Evolutionary conservation across 306 rosid genomes (phyloP).

Genomic region (Carpinus fangiana): DNA sequence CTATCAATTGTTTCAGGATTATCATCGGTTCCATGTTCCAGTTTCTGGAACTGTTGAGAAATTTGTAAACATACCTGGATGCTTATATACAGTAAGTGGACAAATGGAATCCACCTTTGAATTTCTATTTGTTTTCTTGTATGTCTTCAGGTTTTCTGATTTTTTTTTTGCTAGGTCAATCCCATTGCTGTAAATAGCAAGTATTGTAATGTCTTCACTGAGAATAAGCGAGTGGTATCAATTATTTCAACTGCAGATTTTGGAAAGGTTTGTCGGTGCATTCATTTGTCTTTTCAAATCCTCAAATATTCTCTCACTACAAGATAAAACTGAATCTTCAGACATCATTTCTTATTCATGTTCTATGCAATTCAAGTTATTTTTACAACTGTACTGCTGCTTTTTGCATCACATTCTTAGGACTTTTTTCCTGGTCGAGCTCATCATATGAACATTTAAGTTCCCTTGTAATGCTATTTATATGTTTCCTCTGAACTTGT

Average conservation of each 20-base stretch:
- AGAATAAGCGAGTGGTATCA: slow-evolving; percentile 89
- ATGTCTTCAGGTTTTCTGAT: slow-evolving; percentile 20
- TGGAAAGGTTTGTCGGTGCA: slow-evolving; percentile 72
- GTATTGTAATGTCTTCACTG: slow-evolving; percentile 95
- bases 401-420: background rate
- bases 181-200: slow-evolving; percentile 98
- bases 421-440: background rate
- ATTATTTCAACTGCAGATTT: slow-evolving; percentile 71
- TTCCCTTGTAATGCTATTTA: background rate
- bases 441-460: background rate
- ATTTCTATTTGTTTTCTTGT: slow-evolving; percentile 4
- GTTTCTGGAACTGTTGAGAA: slow-evolving; percentile 80
- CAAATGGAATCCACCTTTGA: slow-evolving; percentile 13
- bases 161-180: slow-evolving; percentile 57
- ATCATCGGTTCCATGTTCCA: slow-evolving; percentile 91
- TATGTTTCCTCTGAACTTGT: background rate
- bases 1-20: slow-evolving; percentile 64
- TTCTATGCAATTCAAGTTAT: background rate
- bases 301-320: slow-evolving; percentile 4
- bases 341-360: background rate
- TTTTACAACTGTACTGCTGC: background rate
- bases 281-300: slow-evolving; percentile 22
- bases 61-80: slow-evolving; percentile 75
- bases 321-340: background rate
- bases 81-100: slow-evolving; percentile 81